Evolutionary conservation across 1,284 basidiomycete species (phyloP).

Genomic region (Gymnopus androsaceus): DNA sequence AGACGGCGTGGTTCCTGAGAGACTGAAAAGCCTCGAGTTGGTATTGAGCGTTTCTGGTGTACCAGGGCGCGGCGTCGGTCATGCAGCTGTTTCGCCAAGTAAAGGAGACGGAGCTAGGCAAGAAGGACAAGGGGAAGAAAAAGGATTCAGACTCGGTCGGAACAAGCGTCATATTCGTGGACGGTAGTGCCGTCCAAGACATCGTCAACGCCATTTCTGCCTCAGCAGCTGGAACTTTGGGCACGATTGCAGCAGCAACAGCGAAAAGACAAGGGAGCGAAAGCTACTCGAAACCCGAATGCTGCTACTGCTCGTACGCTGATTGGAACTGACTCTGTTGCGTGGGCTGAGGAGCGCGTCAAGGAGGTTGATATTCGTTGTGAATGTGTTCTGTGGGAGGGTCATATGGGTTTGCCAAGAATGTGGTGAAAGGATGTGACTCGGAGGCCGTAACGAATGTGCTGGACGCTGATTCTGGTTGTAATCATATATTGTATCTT

Average conservation of each 20-base stretch:
- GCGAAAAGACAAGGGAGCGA: not conserved
- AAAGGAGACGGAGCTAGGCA: not conserved
- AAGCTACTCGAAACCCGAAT: not conserved
- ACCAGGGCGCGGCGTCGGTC: constrained; percentile 42
- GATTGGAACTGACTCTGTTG: constrained; percentile 1
- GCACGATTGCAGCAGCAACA: not conserved
- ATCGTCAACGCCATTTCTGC: not conserved
- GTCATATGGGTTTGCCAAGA: not conserved
- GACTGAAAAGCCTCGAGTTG: constrained; percentile 59
- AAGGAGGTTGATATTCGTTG: constrained; percentile 4
- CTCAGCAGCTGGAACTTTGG: not conserved
- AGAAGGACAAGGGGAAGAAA: not conserved
- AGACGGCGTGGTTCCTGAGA: constrained; percentile 43
- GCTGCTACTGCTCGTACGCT: not conserved
- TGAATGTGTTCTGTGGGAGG: not conserved
- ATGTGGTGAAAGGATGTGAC: not conserved
- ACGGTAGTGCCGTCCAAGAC: not conserved
- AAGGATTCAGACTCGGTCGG: not conserved
- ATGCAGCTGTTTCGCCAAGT: constrained; percentile 63
- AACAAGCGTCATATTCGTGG: not conserved
- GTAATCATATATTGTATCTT: no score
- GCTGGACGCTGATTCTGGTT: no score
- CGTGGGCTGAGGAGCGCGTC: constrained; percentile 4
- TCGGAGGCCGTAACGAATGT: no score
- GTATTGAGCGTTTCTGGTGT: constrained; percentile 48